Conservation (phyloP, 176 grass and related monocot genomes). For the Hsuehochloa calcarea region DNA sequence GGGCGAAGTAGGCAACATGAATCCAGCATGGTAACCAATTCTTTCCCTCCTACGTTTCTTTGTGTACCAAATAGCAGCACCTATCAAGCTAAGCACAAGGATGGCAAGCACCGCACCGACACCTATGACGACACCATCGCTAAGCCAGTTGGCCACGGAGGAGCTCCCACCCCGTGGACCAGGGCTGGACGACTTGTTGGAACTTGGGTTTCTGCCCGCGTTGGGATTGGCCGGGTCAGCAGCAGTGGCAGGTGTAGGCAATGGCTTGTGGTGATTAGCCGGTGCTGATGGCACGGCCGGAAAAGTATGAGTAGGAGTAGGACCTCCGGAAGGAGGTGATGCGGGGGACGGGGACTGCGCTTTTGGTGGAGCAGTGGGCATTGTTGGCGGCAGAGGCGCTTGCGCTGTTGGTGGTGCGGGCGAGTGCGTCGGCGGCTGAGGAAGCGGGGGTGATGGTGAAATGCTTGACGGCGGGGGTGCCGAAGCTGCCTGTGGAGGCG, state of each 20-base stretch:
- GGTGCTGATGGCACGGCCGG: constrained; percentile 20
- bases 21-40: constrained; percentile 58
- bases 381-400: constrained; percentile 20
- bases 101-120: constrained; percentile 36
- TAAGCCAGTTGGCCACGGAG: neutral
- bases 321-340: constrained; percentile 21
- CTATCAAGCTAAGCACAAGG: constrained; percentile 53
- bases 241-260: constrained; percentile 47
- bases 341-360: constrained; percentile 26
- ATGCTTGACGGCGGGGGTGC: neutral
- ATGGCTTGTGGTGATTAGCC: neutral
- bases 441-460: neutral
- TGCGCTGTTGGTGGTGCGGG: neutral
- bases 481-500: neutral
- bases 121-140: neutral
- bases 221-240: constrained; percentile 23
- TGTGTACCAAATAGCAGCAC: constrained; percentile 40
- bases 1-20: constrained; percentile 56
- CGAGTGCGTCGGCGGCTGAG: neutral
- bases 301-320: neutral
- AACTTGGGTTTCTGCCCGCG: neutral
- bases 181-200: constrained; percentile 12
- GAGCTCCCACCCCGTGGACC: neutral
- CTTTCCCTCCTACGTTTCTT: constrained; percentile 45
- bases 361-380: neutral